Percentiles rank a stretch among this genome's conserved stretches.
phyloP scores from a whole-genome alignment of 768 basidiomycete species.

The Gelatoporia subvermispora region DNA sequence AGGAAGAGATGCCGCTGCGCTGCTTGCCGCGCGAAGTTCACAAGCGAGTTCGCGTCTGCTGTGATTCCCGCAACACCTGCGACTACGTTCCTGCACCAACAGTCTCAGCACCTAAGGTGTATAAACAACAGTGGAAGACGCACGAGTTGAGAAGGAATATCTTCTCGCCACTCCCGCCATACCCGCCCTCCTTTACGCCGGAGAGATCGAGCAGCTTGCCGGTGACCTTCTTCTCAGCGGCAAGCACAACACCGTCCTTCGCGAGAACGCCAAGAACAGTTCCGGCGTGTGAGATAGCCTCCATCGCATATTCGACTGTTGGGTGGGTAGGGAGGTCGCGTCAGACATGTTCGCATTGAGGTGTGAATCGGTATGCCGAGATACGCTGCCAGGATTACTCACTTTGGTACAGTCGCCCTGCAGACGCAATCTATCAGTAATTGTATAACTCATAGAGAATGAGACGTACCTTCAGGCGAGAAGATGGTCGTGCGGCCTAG shows the following conservation, averaged over 20 bases:
- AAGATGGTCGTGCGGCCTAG: constrained; percentile 95
- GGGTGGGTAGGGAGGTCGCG: constrained; percentile 4
- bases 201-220: constrained; percentile 94
- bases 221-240: constrained; percentile 97
- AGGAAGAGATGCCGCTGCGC: constrained; percentile 84
- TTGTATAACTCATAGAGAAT: neutral
- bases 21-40: constrained; percentile 88
- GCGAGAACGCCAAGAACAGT: constrained; percentile 92
- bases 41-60: constrained; percentile 94
- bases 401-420: constrained; percentile 97
- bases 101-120: neutral
- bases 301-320: constrained; percentile 99
- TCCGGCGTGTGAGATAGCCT: constrained; percentile 94
- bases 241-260: constrained; percentile 86
- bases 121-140: constrained; percentile 31
- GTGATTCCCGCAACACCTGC: constrained; percentile 94
- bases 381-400: constrained; percentile 25
- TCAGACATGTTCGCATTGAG: neutral
- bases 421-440: constrained; percentile 4
- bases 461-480: constrained; percentile 82
- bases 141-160: constrained; percentile 92
- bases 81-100: constrained; percentile 74
- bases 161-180: constrained; percentile 97
- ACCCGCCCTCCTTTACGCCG: constrained; percentile 78
- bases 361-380: neutral